Conservation (phyloP, 495 filamentous ascomycete genomes). For the Neurospora discreta region DNA sequence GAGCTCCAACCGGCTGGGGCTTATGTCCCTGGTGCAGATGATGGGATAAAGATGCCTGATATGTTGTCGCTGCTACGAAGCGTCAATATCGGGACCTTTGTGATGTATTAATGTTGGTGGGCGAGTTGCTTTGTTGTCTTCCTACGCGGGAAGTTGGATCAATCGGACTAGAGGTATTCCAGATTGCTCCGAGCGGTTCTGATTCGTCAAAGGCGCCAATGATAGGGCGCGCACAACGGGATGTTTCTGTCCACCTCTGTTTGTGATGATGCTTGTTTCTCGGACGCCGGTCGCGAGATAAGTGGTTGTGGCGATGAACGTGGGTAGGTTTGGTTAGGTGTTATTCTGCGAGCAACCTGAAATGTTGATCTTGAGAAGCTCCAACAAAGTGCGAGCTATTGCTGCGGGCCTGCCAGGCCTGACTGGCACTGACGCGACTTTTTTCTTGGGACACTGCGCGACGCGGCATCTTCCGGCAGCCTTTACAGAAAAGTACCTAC, state of each 20-base stretch:
- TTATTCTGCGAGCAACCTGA: background rate
- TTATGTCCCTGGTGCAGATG: background rate
- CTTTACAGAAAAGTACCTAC: background rate
- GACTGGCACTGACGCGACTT: constrained; percentile 7
- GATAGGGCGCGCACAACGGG: background rate
- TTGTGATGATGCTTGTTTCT: background rate
- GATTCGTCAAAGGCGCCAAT: background rate
- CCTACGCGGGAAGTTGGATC: background rate
- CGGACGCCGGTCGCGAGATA: background rate
- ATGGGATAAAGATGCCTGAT: background rate
- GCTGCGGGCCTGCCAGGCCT: background rate
- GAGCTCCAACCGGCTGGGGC: background rate
- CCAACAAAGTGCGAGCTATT: background rate
- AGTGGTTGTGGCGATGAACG: background rate
- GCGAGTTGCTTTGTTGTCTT: background rate
- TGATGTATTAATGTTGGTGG: background rate
- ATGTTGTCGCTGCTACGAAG: background rate
- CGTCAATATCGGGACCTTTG: background rate
- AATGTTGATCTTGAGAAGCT: constrained; percentile 3
- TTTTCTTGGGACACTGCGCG: constrained; percentile 5
- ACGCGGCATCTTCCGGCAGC: constrained; percentile 5
- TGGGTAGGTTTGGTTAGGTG: background rate
- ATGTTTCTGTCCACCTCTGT: background rate
- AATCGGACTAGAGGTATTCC: background rate
- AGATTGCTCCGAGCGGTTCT: background rate